A percentile compares a stretch with the other conserved stretches of the same genome.
These are phyloP conservation scores for Syncephalastrum contaminatum DNA, from an alignment of 371 early-diverging fungal species.

Conservation along the genomic window DNA sequence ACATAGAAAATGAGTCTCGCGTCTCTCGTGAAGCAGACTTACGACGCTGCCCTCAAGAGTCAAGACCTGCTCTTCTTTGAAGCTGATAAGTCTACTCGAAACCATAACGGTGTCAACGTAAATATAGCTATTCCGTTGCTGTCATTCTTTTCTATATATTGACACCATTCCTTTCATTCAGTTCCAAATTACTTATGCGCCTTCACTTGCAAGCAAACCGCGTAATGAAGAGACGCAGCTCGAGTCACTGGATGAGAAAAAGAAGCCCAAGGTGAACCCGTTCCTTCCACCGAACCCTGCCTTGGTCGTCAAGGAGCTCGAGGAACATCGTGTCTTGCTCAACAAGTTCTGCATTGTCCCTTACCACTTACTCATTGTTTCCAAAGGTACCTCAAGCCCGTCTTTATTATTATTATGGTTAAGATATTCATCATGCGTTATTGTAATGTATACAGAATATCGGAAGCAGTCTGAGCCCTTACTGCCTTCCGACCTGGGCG, in stretches of 20 bases:
- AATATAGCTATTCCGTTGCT: background rate
- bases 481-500: slow-evolving; percentile 56
- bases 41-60: slow-evolving; percentile 28
- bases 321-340: slow-evolving; percentile 59
- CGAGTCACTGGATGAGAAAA: slow-evolving; percentile 16
- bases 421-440: too few species aligned
- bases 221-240: slow-evolving; percentile 17
- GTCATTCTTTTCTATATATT: too few species aligned
- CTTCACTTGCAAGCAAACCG: slow-evolving; percentile 49
- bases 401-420: too few species aligned
- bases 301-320: slow-evolving; percentile 55
- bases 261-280: slow-evolving; percentile 51
- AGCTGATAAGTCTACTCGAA: slow-evolving; percentile 15
- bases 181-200: slow-evolving; percentile 53
- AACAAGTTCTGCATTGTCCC: slow-evolving; percentile 79
- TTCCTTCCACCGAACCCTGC: slow-evolving; percentile 67
- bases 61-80: slow-evolving; percentile 27
- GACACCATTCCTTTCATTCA: slow-evolving; percentile 1
- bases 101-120: slow-evolving; percentile 30
- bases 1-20: slow-evolving; percentile 4
- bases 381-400: slow-evolving; percentile 57
- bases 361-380: slow-evolving; percentile 66
- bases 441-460: slow-evolving; percentile 56
- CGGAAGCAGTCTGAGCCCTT: slow-evolving; percentile 63
- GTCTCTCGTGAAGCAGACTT: slow-evolving; percentile 23